These are phyloP conservation scores for Leucocoprinus leucothites DNA, from an alignment of 768 basidiomycete species.

Conservation along the genomic window DNA sequence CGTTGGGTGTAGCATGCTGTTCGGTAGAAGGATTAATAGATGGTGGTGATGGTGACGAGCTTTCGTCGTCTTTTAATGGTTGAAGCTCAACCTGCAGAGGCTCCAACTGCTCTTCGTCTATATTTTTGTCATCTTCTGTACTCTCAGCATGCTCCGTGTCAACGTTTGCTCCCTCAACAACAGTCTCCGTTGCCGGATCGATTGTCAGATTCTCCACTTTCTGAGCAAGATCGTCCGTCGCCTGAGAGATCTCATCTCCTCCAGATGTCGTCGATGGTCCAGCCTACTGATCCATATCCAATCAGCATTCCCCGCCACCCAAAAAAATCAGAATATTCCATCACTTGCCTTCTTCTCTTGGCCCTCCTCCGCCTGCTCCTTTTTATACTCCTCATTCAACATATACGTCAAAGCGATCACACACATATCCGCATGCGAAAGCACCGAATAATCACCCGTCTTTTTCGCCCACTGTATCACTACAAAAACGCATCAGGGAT, in stretches of 20 bases:
- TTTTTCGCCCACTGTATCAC: constrained; percentile 92
- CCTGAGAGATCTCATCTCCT: neutral
- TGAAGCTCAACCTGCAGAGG: constrained; percentile 13
- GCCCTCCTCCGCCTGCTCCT: constrained; percentile 28
- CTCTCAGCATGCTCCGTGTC: constrained; percentile 9
- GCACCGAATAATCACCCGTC: constrained; percentile 92
- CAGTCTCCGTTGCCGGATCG: constrained; percentile 3
- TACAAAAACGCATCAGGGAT: constrained; percentile 31
- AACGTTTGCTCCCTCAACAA: neutral
- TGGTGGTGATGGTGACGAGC: neutral
- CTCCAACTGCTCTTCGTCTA: constrained; percentile 18
- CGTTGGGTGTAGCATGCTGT: constrained; percentile 2
- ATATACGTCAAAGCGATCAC: constrained; percentile 87
- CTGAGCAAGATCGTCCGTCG: neutral
- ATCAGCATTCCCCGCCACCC: constrained; percentile 1
- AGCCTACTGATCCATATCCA: constrained; percentile 29
- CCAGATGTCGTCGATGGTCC: constrained; percentile 1
- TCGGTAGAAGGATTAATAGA: neutral
- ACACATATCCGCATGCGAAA: constrained; percentile 88
- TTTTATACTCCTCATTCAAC: constrained; percentile 56
- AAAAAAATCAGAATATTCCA: neutral
- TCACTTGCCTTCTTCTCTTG: constrained; percentile 25
- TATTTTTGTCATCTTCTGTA: constrained; percentile 7
- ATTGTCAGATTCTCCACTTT: constrained; percentile 1
- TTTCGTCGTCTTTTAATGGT: constrained; percentile 14